Percentiles rank a stretch among this genome's conserved stretches.
These are phyloP conservation scores for Halophytophthora polymorphica DNA, from an alignment of 352 stramenopile genomes.

Conservation along the genomic window DNA sequence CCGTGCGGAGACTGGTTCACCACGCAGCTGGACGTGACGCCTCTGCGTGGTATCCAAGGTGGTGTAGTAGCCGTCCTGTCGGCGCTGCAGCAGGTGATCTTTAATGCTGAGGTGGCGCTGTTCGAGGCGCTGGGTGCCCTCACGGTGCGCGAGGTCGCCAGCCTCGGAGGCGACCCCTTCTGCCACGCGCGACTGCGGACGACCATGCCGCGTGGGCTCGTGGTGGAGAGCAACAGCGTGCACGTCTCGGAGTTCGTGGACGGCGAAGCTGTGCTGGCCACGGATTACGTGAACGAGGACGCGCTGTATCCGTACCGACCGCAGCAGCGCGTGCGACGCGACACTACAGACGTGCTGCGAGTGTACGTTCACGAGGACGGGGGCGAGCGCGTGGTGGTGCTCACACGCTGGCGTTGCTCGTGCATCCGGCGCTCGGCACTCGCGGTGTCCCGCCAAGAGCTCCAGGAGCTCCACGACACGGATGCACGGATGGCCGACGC, in stretches of 20 bases:
- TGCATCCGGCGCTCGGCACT: too few species aligned
- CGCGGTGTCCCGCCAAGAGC: too few species aligned
- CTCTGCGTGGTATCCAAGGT: slow-evolving; percentile 22
- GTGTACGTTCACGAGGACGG: slow-evolving; percentile 1
- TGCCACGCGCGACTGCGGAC: slow-evolving; percentile 38
- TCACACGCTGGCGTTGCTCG: slow-evolving; percentile 31
- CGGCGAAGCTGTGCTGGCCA: slow-evolving; percentile 4
- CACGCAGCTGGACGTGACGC: slow-evolving; percentile 40
- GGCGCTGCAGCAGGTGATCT: slow-evolving; percentile 34
- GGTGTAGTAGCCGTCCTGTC: slow-evolving; percentile 32
- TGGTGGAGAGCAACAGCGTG: slow-evolving; percentile 34
- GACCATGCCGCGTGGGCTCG: slow-evolving; percentile 13
- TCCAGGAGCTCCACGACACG: too few species aligned
- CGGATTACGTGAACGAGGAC: slow-evolving; percentile 35
- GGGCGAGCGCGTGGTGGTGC: slow-evolving; percentile 29
- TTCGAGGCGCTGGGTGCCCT: slow-evolving; percentile 43
- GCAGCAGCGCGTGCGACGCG: slow-evolving; percentile 24
- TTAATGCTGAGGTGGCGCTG: slow-evolving; percentile 59
- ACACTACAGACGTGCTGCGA: slow-evolving; percentile 15
- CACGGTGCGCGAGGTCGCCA: slow-evolving; percentile 51
- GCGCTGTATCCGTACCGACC: slow-evolving; percentile 36
- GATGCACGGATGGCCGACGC: too few species aligned
- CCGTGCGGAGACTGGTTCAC: slow-evolving; percentile 35
- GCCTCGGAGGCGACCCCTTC: slow-evolving; percentile 31
- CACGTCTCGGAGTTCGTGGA: slow-evolving; percentile 12